Percentiles rank a stretch among this genome's conserved stretches.
Conservation (phyloP, 2,329 filamentous ascomycete species). For the Colletotrichum theobromicola region DNA sequence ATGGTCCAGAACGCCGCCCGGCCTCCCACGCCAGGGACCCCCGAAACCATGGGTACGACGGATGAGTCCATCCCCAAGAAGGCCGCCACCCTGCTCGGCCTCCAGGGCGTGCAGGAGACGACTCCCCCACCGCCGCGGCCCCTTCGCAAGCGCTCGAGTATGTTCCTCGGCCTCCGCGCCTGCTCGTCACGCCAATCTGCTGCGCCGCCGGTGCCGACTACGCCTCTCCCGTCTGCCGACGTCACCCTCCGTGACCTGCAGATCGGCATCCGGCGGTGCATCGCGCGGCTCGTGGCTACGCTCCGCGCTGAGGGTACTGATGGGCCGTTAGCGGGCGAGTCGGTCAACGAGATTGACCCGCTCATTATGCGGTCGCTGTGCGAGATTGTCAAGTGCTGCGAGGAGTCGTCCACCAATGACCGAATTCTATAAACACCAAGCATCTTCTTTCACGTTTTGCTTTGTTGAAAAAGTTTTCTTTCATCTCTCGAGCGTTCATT, state of each 20-base stretch:
- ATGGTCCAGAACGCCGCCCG: constrained; percentile 19
- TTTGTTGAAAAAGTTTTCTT: neutral
- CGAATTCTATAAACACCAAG: neutral
- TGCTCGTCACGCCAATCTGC: constrained; percentile 10
- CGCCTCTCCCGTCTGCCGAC: constrained; percentile 25
- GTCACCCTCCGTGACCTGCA: constrained; percentile 50
- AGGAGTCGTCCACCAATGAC: constrained; percentile 11
- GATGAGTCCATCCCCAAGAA: constrained; percentile 51
- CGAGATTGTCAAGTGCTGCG: constrained; percentile 42
- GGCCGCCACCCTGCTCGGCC: constrained; percentile 56
- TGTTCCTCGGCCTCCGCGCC: constrained; percentile 2
- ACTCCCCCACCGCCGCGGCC: constrained; percentile 26
- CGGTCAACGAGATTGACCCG: constrained; percentile 37
- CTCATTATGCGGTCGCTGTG: constrained; percentile 46
- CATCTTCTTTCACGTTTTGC: neutral
- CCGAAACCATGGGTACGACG: constrained; percentile 7
- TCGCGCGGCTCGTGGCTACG: constrained; percentile 55
- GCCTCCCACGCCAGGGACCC: constrained; percentile 10
- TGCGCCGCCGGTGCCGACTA: neutral
- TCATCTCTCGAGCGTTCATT: neutral
- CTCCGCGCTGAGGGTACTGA: constrained; percentile 31
- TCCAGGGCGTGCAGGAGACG: constrained; percentile 32
- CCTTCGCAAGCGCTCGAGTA: constrained; percentile 19
- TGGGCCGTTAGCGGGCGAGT: neutral
- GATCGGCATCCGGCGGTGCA: constrained; percentile 54